Conservation (phyloP, 192 early-diverging fungal species). For the Funneliformis geosporum region DNA sequence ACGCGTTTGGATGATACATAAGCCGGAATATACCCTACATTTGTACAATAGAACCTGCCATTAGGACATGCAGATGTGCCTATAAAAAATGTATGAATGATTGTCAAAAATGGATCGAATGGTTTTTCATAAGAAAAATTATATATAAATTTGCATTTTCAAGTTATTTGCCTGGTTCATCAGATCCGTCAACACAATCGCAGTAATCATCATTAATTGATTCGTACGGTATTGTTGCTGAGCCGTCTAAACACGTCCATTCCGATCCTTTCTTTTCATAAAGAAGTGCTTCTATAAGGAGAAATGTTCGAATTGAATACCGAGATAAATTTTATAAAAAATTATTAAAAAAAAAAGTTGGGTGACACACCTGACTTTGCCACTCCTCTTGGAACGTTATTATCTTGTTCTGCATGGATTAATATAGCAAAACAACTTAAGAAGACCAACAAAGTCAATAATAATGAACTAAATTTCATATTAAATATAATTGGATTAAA, state of each 20-base stretch:
- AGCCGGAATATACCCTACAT: slow-evolving; percentile 70
- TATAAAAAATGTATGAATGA: slow-evolving; percentile 29
- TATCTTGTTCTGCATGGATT: background rate
- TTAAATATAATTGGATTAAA: background rate
- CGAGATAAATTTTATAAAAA: background rate
- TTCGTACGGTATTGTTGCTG: slow-evolving; percentile 62
- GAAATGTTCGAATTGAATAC: background rate
- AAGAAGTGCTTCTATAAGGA: background rate
- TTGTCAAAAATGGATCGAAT: background rate
- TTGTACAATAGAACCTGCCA: slow-evolving; percentile 79
- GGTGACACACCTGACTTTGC: background rate
- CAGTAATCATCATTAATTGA: slow-evolving; percentile 97
- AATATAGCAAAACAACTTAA: background rate
- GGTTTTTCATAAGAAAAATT: background rate
- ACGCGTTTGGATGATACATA: slow-evolving; percentile 71
- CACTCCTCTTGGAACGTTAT: background rate
- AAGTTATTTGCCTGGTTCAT: slow-evolving; percentile 77
- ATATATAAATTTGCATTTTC: background rate
- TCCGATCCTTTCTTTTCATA: slow-evolving; percentile 15
- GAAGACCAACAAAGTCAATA: background rate
- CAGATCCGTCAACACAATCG: slow-evolving; percentile 92
- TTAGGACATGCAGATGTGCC: slow-evolving; percentile 91
- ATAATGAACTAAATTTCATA: background rate
- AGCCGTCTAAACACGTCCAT: slow-evolving; percentile 78
- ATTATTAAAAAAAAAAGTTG: background rate